A percentile compares a stretch with the other conserved stretches of the same genome.
phyloP scores from a whole-genome alignment of 495 filamentous ascomycete genomes.

The Oidiodendron maius region DNA sequence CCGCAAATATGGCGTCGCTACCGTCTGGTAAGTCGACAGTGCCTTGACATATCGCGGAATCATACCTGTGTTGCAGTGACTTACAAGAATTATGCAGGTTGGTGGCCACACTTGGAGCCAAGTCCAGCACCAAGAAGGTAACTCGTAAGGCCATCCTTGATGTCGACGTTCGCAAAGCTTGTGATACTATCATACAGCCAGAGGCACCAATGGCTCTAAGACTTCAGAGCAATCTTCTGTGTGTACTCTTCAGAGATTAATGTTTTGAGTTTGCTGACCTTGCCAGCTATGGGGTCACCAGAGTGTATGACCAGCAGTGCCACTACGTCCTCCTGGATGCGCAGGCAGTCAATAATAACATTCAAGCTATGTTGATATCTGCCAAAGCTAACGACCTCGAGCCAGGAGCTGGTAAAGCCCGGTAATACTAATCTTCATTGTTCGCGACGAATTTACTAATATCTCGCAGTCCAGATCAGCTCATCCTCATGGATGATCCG shows the following conservation, averaged over 20 bases:
- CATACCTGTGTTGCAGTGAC: neutral
- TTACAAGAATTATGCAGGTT: constrained; percentile 51
- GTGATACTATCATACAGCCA: constrained; percentile 76
- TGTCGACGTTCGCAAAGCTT: constrained; percentile 82
- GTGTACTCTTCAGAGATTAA: neutral
- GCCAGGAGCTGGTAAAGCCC: constrained; percentile 61
- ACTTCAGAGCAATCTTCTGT: constrained; percentile 81
- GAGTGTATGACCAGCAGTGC: constrained; percentile 83
- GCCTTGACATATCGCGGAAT: neutral
- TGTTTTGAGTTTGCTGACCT: constrained; percentile 4
- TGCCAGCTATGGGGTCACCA: constrained; percentile 70
- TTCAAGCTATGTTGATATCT: constrained; percentile 57
- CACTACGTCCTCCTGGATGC: constrained; percentile 78
- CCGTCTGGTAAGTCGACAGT: constrained; percentile 67
- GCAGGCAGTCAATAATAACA: constrained; percentile 66
- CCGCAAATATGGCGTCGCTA: constrained; percentile 85
- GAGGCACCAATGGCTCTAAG: constrained; percentile 86
- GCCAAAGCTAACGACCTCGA: constrained; percentile 51
- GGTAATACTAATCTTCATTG: constrained; percentile 39
- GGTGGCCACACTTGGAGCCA: constrained; percentile 80
- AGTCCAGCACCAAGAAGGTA: constrained; percentile 65
- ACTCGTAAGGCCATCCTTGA: constrained; percentile 83
- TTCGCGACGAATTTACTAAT: neutral
- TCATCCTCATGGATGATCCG: constrained; percentile 78
- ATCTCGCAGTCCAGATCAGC: constrained; percentile 61